Evolutionary conservation across 1,139 yeast genomes (phyloP), one percentile per base, ranked within the genome.

Genomic region (Yamadazyma dendronema): DNA sequence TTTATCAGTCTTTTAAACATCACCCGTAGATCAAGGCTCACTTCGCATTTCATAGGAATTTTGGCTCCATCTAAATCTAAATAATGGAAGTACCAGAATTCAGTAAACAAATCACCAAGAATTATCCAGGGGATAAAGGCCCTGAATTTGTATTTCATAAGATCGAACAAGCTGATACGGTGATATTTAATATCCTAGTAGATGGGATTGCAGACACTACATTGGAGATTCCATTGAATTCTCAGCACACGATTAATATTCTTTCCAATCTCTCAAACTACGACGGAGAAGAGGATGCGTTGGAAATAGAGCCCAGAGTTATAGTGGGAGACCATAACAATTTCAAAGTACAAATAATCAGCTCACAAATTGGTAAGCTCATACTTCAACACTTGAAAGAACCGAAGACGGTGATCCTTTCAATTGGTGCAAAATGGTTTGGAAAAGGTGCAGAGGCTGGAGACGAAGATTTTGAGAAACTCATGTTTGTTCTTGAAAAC

Each of bases 381-480:
- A 50, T 59, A 3, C 40, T 61, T 7, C 48, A 56, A 23, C 46
- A 50, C 10, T 45, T 55, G 35, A 36, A 40, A 4, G 48, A 50
- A 17, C 72, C 73, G 3, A 63, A 66, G 38, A 57, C 57, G 37
- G 54, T 66, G 12, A 59, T 67, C 3, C 47, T 71, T 26, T 63
- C 74, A 7, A 54, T 71, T 13, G 74, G 71, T 3, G 59, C 71
- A 1, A 51, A 53, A 44, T 71, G 76, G 76, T 70, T 71, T 50
- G 75, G 76, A 2, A 54, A 49, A 38, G 69, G 69, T 13, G 60
- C 65, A 37, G 64, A 59, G 29, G 48, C 64, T 2, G 40, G 40
- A 19, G 56, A 56, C 2, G 58, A 54, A 17, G 77, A 71, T 49
- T 70, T 71, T 36, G 66, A 62, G n/a, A 68, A 61, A 45, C 52